Conservation (phyloP, 768 basidiomycete species). For the Multifurca ochricompacta region DNA sequence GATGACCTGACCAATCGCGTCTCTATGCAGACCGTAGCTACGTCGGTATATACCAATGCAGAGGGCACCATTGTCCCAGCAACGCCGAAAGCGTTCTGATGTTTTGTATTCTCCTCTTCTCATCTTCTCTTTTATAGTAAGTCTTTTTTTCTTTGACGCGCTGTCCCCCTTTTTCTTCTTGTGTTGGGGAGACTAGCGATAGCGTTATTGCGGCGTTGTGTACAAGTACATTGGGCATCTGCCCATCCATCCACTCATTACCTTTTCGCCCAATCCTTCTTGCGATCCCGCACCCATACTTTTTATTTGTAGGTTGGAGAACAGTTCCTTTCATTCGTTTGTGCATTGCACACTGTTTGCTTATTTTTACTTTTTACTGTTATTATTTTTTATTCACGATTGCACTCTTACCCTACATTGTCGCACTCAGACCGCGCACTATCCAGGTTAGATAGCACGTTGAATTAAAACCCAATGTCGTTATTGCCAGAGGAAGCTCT, state of each 20-base stretch:
- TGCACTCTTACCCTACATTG: background rate
- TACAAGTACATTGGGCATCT: background rate
- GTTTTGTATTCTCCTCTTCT: background rate
- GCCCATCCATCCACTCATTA: background rate
- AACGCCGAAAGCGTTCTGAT: conserved; percentile 17
- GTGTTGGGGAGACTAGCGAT: background rate
- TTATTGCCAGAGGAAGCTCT: background rate
- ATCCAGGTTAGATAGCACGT: background rate
- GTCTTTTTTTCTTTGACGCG: background rate
- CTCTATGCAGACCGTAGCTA: conserved; percentile 3
- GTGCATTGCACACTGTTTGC: conserved; percentile 7
- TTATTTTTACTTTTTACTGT: background rate
- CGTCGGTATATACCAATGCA: conserved; percentile 1
- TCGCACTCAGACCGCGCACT: background rate
- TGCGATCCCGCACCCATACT: conserved; percentile 13
- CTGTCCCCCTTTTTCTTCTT: background rate
- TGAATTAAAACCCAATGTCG: background rate
- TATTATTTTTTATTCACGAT: conserved; percentile 6
- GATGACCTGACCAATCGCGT: background rate
- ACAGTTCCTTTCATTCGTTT: background rate
- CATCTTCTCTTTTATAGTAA: background rate
- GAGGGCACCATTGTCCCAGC: background rate
- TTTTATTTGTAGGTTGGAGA: conserved; percentile 7
- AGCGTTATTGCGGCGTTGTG: background rate
- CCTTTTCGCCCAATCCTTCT: background rate